Conservation (phyloP, 129 eudicot species). For the Heracleum sosnowskyi region DNA sequence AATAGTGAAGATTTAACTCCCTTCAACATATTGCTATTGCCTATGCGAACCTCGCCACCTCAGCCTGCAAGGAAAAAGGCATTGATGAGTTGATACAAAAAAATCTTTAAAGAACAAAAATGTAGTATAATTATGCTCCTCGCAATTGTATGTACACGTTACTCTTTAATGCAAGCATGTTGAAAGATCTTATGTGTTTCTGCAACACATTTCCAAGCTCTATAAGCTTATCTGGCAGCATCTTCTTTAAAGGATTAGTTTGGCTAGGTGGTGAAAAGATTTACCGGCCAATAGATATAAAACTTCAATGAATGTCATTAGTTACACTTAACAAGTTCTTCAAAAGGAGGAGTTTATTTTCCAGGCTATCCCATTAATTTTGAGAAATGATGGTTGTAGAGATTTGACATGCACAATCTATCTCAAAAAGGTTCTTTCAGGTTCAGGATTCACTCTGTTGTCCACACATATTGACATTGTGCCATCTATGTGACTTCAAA, state of each 20-base stretch:
- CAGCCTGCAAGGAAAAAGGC: slow-evolving; percentile 14
- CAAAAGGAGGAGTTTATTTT: not conserved
- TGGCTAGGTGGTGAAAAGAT: not conserved
- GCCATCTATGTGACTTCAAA: not conserved
- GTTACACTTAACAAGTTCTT: not conserved
- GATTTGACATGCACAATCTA: not conserved
- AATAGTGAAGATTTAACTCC: not conserved
- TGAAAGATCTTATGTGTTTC: not conserved
- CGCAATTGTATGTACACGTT: not conserved
- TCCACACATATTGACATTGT: not conserved
- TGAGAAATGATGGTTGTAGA: not conserved
- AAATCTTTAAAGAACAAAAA: not conserved
- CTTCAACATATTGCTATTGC: not conserved
- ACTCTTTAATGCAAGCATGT: not conserved
- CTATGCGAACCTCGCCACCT: slow-evolving; percentile 12
- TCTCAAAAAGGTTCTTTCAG: too few relatives aligned
- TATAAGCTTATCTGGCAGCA: not conserved
- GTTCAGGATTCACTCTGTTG: not conserved
- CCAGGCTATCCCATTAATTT: not conserved
- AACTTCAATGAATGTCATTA: not conserved
- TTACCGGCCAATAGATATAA: not conserved
- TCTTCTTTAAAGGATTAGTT: not conserved
- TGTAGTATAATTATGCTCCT: not conserved
- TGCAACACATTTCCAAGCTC: not conserved
- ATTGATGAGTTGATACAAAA: not conserved